These are phyloP conservation scores for Sequoia sempervirens DNA, from an alignment of 75 land plant species.

Conservation along the genomic window DNA sequence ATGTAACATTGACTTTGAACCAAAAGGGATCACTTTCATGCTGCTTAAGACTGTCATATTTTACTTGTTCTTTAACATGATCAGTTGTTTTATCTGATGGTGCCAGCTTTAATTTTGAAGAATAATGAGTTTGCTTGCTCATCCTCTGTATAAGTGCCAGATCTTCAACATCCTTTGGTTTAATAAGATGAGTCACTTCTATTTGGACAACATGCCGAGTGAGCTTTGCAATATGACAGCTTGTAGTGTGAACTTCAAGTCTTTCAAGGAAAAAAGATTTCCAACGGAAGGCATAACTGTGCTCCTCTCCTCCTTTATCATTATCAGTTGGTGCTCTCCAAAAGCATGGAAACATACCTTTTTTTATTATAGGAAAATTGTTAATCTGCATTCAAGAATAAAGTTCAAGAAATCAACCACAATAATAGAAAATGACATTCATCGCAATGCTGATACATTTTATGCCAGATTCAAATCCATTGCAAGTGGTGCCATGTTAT, in stretches of 20 bases:
- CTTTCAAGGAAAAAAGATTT: constrained; percentile 47
- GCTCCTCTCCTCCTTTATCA: constrained; percentile 83
- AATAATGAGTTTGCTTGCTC: background rate
- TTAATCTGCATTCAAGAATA: constrained; percentile 43
- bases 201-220: constrained; percentile 40
- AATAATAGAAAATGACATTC: constrained; percentile 1
- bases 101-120: background rate
- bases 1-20: constrained; percentile 42
- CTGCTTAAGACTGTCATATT: constrained; percentile 1
- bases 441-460: background rate
- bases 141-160: background rate
- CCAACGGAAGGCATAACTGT: constrained; percentile 77
- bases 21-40: constrained; percentile 5
- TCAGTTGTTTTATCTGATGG: background rate
- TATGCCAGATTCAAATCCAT: background rate
- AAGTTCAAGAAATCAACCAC: background rate
- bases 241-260: constrained; percentile 30
- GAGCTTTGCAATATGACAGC: constrained; percentile 31
- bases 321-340: constrained; percentile 98
- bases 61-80: background rate
- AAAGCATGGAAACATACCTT: constrained; percentile 82
- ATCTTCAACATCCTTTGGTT: constrained; percentile 28
- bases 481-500: background rate
- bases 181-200: constrained; percentile 29
- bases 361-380: constrained; percentile 38